Evolutionary conservation across 768 basidiomycete species (phyloP), one percentile per base, ranked within the genome.

Genomic region (Xerocomus potaroensis): DNA sequence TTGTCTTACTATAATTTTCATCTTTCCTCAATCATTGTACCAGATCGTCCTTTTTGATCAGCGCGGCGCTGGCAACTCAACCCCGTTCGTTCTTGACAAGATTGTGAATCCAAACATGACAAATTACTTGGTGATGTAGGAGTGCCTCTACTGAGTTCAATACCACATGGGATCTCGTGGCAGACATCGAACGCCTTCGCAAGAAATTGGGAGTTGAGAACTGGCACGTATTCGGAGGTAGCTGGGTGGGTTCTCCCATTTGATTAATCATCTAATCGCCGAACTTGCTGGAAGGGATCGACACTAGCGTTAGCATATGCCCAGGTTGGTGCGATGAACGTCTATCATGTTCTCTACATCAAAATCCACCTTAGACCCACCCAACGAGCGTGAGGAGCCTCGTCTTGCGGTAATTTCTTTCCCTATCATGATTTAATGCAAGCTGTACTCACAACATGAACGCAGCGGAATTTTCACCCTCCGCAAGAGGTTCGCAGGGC

Each of bases 201-300:
- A 73, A 84, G 60, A 77, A 86, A 48, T 76, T 97, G 14, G 69
- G 69, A 33, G 76, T 97, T 46, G 83, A 89, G 16, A 89, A 81
- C 60, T 96, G 92, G 93, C 83, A 94, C 47, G 89, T 96, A 22
- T 96, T 97, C 61, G 94, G 94, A 23, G 93, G 93, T 8, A 90
- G 86, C 40, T 95, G 93, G 92, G 87, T 86, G 54, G 41, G 72
- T 62, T n/a, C 41, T 48, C 21, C n/a, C 5, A 5, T 19, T 40
- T 5, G 14, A 24, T 36, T 40, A 8, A 18, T 21, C 8, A 30
- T 21, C 12, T n/a, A 40, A 34, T 9, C 11, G 15, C 10, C 12
- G 14, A 18, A 26, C 18, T 31, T 35, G 2, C 14, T 50, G 46
- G 4, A 34, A 81, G 88, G 93, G 94, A 3, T 92, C 90, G 4